phyloP scores from a whole-genome alignment of 2,329 filamentous ascomycete species.

The Echinosphaeria canescens region DNA sequence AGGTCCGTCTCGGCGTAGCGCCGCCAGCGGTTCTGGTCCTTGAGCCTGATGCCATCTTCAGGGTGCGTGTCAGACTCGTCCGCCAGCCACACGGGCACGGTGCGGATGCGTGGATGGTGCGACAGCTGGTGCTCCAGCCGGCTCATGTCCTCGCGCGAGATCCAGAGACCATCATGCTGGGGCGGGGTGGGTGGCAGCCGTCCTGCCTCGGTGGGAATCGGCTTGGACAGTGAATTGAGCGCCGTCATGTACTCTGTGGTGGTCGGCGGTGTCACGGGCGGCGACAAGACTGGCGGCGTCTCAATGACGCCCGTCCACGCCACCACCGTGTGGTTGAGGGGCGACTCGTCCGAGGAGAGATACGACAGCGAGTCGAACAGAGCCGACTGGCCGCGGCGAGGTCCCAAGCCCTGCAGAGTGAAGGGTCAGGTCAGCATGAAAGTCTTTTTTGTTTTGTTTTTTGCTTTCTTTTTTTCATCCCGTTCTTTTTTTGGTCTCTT shows the following conservation, averaged over 20 bases:
- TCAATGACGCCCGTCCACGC: constrained; percentile 89
- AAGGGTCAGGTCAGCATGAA: too few relatives aligned
- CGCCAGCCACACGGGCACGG: constrained; percentile 73
- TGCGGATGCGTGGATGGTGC: constrained; percentile 53
- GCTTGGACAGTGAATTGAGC: constrained; percentile 56
- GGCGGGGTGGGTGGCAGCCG: constrained; percentile 32
- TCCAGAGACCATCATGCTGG: constrained; percentile 44
- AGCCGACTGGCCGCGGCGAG: constrained; percentile 71
- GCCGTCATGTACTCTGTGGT: constrained; percentile 28
- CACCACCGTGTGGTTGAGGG: constrained; percentile 83
- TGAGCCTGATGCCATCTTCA: constrained; percentile 48
- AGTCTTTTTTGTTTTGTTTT: too few relatives aligned
- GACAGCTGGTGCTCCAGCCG: constrained; percentile 55
- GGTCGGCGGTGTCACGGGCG: constrained; percentile 23
- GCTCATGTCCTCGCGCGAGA: constrained; percentile 47
- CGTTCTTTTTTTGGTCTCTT: too few relatives aligned
- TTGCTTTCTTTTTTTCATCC: too few relatives aligned
- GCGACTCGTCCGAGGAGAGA: constrained; percentile 61
- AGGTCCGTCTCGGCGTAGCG: constrained; percentile 81
- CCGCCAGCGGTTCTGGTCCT: constrained; percentile 72
- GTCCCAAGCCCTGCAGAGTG: constrained; percentile 39
- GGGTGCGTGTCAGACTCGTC: constrained; percentile 44
- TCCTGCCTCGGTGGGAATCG: constrained; percentile 48
- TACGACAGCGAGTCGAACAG: constrained; percentile 82
- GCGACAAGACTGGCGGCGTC: constrained; percentile 19